A percentile compares a stretch with the other conserved stretches of the same genome.
These are phyloP conservation scores for Fusarium sp. DNA, from an alignment of 2,329 filamentous ascomycete species.

Conservation along the genomic window DNA sequence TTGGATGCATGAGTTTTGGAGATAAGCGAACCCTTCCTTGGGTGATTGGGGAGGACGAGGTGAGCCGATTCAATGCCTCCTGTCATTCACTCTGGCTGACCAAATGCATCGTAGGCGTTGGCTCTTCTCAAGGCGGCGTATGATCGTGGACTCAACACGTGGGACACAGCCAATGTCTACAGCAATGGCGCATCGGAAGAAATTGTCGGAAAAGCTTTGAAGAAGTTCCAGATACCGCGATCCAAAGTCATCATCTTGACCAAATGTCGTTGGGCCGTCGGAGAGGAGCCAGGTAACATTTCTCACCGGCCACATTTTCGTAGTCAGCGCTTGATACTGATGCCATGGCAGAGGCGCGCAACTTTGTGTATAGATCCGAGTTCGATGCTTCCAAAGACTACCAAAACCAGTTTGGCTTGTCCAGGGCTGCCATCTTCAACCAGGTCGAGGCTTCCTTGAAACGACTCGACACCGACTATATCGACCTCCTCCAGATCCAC, in stretches of 20 bases:
- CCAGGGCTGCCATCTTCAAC: constrained; percentile 34
- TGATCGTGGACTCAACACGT: constrained; percentile 31
- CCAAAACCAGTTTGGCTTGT: constrained; percentile 37
- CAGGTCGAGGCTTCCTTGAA: constrained; percentile 35
- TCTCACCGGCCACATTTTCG: accelerated
- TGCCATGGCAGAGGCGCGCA: background rate
- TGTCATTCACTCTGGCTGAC: background rate
- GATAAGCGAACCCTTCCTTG: constrained; percentile 27
- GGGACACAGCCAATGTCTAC: constrained; percentile 34
- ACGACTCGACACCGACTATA: constrained; percentile 53
- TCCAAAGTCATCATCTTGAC: constrained; percentile 28
- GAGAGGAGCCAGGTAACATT: constrained; percentile 24
- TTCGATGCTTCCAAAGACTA: constrained; percentile 35
- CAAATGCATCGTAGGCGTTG: background rate
- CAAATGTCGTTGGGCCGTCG: constrained; percentile 34
- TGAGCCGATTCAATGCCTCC: accelerated
- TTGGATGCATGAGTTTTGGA: constrained; percentile 35
- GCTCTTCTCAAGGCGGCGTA: constrained; percentile 32
- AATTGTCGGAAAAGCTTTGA: constrained; percentile 29
- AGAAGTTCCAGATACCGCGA: constrained; percentile 30
- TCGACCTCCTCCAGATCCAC: constrained; percentile 67
- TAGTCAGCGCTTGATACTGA: background rate
- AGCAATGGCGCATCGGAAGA: constrained; percentile 28
- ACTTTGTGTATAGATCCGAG: constrained; percentile 19
- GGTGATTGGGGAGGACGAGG: constrained; percentile 31